Conservation (phyloP, 1,284 basidiomycete species). For the Chalciporus sp. region DNA sequence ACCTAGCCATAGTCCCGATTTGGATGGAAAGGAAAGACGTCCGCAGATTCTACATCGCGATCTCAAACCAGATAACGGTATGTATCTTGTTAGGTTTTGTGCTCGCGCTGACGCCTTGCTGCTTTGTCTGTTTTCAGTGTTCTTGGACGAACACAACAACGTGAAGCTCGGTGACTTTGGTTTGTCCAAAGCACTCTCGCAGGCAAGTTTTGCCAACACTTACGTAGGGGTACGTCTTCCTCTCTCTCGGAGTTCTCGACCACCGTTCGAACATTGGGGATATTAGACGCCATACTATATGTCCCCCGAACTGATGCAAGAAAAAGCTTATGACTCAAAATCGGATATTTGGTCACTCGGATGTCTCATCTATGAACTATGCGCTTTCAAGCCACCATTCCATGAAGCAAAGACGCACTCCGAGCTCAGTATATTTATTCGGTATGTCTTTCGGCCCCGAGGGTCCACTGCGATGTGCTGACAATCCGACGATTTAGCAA, state of each 20-base stretch:
- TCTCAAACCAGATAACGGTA: conserved; percentile 96
- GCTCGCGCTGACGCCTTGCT: neutral
- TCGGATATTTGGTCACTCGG: conserved; percentile 98
- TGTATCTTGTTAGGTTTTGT: conserved; percentile 25
- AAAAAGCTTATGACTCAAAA: conserved; percentile 95
- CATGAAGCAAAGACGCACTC: conserved; percentile 88
- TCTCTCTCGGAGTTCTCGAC: neutral
- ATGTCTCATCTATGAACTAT: conserved; percentile 94
- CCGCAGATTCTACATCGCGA: conserved; percentile 92
- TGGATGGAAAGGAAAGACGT: conserved; percentile 51
- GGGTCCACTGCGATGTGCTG: neutral
- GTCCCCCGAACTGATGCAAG: conserved; percentile 96
- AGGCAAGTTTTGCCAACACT: conserved; percentile 89
- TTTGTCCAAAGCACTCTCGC: conserved; percentile 87
- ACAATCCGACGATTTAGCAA: conserved; percentile 48
- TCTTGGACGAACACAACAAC: conserved; percentile 75
- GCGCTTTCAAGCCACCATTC: conserved; percentile 88
- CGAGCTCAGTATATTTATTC: conserved; percentile 81
- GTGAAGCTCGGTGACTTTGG: conserved; percentile 98
- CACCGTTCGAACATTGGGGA: neutral
- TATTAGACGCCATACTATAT: conserved; percentile 95
- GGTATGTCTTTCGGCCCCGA: conserved; percentile 43
- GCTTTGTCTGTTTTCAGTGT: conserved; percentile 54
- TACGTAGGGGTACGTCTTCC: conserved; percentile 84
- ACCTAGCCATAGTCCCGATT: conserved; percentile 48